Percentiles rank a stretch among this genome's conserved stretches.
Evolutionary conservation across 2,329 filamentous ascomycete species (phyloP).

Genomic region (Botryotinia narcissicola): DNA sequence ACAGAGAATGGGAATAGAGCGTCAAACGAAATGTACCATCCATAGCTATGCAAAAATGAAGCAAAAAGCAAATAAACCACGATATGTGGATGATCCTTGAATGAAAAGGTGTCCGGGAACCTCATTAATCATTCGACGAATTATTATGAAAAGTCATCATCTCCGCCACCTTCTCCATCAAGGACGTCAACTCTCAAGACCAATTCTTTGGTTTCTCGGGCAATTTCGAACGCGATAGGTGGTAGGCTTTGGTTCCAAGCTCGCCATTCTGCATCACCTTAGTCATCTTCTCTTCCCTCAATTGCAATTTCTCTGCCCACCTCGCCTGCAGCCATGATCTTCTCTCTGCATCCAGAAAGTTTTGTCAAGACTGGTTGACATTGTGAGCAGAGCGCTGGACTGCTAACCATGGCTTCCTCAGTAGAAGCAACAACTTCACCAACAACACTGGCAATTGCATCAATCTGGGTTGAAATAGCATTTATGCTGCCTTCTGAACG

Average conservation of each 20-base stretch:
- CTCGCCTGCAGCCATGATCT: constrained; percentile 61
- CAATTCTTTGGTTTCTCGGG: constrained; percentile 75
- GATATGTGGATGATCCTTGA: background rate
- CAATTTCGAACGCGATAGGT: constrained; percentile 84
- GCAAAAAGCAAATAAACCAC: background rate
- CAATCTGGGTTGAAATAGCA: constrained; percentile 67
- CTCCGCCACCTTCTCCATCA: constrained; percentile 31
- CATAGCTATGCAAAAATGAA: constrained; percentile 20
- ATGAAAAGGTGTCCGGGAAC: background rate
- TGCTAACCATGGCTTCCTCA: constrained; percentile 53
- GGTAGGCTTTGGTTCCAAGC: constrained; percentile 70
- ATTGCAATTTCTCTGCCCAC: constrained; percentile 59
- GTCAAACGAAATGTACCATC: constrained; percentile 1
- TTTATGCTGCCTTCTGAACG: constrained; percentile 62
- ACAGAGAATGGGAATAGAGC: constrained; percentile 13
- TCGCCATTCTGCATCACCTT: constrained; percentile 55
- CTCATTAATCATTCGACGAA: background rate
- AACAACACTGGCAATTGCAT: constrained; percentile 68
- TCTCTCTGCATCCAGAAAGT: constrained; percentile 61
- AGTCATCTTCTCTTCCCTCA: constrained; percentile 50
- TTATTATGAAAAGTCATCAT: constrained; percentile 33
- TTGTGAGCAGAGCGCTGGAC: constrained; percentile 51
- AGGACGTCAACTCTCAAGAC: constrained; percentile 48
- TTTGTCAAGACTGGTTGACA: constrained; percentile 52
- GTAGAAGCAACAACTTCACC: constrained; percentile 67